phyloP scores from a whole-genome alignment of 1,284 basidiomycete genomes.

The Retiboletus fuscus region DNA sequence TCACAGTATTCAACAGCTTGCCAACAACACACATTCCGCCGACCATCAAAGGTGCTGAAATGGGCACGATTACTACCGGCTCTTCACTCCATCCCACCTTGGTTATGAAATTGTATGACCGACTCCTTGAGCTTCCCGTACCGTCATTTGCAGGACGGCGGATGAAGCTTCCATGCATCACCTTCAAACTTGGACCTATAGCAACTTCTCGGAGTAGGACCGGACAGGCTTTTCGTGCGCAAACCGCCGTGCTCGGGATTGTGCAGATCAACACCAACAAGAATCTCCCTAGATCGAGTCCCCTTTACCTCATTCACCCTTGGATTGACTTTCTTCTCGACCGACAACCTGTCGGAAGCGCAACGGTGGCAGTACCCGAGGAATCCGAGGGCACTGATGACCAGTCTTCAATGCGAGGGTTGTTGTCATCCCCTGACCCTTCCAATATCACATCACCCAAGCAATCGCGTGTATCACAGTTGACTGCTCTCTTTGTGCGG shows the following conservation, averaged over 20 bases:
- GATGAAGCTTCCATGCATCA: too few relatives aligned
- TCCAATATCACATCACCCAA: neutral
- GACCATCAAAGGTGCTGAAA: too few relatives aligned
- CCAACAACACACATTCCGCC: too few relatives aligned
- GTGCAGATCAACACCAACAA: slow-evolving; percentile 4
- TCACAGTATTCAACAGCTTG: too few relatives aligned
- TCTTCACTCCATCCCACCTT: neutral
- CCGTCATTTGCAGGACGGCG: too few relatives aligned
- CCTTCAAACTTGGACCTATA: neutral
- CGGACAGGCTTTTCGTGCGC: neutral
- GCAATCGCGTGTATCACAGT: neutral
- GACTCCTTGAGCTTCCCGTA: neutral
- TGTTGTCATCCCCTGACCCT: neutral
- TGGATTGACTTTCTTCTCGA: too few relatives aligned
- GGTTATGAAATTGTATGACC: neutral
- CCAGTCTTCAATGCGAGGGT: too few relatives aligned
- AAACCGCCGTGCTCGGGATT: slow-evolving; percentile 4
- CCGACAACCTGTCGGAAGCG: neutral
- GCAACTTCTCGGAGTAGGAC: neutral
- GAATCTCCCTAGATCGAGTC: neutral
- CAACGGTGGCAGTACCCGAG: too few relatives aligned
- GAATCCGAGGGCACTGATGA: too few relatives aligned
- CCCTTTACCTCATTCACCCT: slow-evolving; percentile 11
- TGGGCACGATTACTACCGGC: neutral
- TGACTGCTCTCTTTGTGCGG: neutral